Percentiles rank a stretch among this genome's conserved stretches.
These are phyloP conservation scores for Brassica rapa DNA, from an alignment of 345 rosid genomes.

Conservation along the genomic window DNA sequence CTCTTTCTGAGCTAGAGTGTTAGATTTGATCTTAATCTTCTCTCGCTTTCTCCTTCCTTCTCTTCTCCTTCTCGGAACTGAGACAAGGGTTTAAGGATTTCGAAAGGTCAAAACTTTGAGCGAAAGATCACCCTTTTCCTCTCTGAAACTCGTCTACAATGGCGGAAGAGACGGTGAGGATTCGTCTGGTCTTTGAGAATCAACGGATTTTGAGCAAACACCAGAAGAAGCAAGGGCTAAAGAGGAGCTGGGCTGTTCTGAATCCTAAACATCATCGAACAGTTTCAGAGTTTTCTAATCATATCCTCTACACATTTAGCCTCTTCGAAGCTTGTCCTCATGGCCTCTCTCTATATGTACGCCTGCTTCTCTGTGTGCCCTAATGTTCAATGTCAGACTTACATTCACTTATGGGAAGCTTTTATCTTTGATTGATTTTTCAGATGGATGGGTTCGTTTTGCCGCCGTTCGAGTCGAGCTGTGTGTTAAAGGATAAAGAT, in stretches of 20 bases:
- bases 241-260: constrained; percentile 75
- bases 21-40: background rate
- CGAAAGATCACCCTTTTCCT: constrained; percentile 3
- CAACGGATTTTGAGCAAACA: constrained; percentile 50
- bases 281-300: constrained; percentile 64
- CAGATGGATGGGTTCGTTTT: constrained; percentile 95
- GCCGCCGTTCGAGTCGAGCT: constrained; percentile 80
- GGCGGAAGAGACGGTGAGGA: constrained; percentile 55
- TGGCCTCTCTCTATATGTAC: constrained; percentile 77
- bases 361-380: constrained; percentile 21
- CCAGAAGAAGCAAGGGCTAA: constrained; percentile 62
- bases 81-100: constrained; percentile 30
- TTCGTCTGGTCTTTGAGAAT: constrained; percentile 65
- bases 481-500: constrained; percentile 77
- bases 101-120: constrained; percentile 5
- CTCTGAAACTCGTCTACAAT: constrained; percentile 20
- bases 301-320: constrained; percentile 54
- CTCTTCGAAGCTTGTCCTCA: constrained; percentile 68
- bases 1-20: background rate
- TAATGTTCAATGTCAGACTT: constrained; percentile 21
- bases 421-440: constrained; percentile 12
- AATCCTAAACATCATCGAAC: constrained; percentile 63
- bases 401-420: background rate
- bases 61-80: too few relatives aligned
- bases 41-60: background rate